phyloP scores from a whole-genome alignment of 768 basidiomycete species.

The Russula compacta region DNA sequence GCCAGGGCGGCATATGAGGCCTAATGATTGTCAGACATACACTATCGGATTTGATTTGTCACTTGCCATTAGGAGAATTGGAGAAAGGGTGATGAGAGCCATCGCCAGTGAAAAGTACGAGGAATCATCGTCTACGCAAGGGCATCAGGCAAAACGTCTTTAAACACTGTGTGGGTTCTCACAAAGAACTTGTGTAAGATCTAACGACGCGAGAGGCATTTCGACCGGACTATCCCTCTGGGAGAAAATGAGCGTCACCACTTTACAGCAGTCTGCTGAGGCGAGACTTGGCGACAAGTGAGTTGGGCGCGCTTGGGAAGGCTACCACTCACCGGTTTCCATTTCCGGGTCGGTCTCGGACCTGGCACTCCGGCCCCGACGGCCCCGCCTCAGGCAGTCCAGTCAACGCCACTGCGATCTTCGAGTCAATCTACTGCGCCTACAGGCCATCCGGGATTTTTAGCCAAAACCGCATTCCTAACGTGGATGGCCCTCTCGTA shows the following conservation, averaged over 20 bases:
- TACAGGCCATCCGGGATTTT: too few relatives aligned
- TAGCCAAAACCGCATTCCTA: too few relatives aligned
- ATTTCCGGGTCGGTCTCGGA: too few relatives aligned
- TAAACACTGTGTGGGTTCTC: constrained; percentile 2
- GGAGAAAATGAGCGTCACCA: too few relatives aligned
- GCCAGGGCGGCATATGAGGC: constrained; percentile 71
- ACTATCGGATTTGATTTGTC: background rate
- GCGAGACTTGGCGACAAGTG: background rate
- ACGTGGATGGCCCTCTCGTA: too few relatives aligned
- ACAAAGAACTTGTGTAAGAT: constrained; percentile 26
- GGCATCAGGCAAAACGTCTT: background rate
- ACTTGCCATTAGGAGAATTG: constrained; percentile 27
- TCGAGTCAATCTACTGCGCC: too few relatives aligned
- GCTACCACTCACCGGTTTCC: too few relatives aligned
- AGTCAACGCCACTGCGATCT: too few relatives aligned
- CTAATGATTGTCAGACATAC: constrained; percentile 28
- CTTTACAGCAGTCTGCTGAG: background rate
- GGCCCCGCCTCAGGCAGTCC: too few relatives aligned
- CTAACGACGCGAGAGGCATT: constrained; percentile 19
- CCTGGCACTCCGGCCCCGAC: too few relatives aligned
- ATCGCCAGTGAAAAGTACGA: constrained; percentile 24
- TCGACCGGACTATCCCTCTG: background rate
- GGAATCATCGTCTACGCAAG: constrained; percentile 24
- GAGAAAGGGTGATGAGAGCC: constrained; percentile 28
- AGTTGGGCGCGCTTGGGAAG: background rate